Base-by-base conservation (phyloP, 2,329 filamentous ascomycete species). In the Sarocladiaceae sp. region DNA sequence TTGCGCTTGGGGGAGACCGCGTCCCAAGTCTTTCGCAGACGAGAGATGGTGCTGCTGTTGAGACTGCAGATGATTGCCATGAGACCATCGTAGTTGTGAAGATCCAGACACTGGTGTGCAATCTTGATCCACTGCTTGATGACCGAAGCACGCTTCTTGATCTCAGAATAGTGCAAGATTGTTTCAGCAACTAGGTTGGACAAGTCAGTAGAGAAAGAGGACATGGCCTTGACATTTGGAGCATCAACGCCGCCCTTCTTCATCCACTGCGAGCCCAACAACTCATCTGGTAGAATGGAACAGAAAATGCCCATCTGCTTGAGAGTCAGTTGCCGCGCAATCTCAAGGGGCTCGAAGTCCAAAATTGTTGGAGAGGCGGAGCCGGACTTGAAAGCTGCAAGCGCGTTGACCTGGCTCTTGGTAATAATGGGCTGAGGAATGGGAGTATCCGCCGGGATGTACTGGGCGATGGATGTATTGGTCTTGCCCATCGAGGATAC, bases 81-180 rank as follows among this genome's bases (percentile, higher is more conserved):
- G 10, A 98, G 69, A 0, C 88, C 88, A 58, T 98, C 91, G 55
- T 96, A 98, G 67, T 98, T 98, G 68, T 93, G 85, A 20, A 97
- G 75, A 57, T 93, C 87, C 4, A 94, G 71, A 52, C 88, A 95
- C 55, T 86, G 87, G 54, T 85, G 77, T 1, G 88, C 88, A 53
- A 97, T 82, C 72, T 97, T 98, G 61, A 96, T 87, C 93, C 93
- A 98, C 55, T 97, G 90, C 69, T 98, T 97, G 68, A 98, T 93
- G 43, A 89, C 80, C 2, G 78, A 69, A 1, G 93, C 91, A 20
- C 93, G 81, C 69, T 91, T 95, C 76, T 97, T 97, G 20, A 85
- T 82, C 60, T 97, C 93, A n/a, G 86, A 77, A 46, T 88, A 77
- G 45, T 87, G 81, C 12, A 98, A 76, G 54, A 98, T 95, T 0